Evolutionary conservation across 2,329 filamentous ascomycete genomes (phyloP), one percentile per base, ranked within the genome.

Genomic region (Aspergillus ruber): DNA sequence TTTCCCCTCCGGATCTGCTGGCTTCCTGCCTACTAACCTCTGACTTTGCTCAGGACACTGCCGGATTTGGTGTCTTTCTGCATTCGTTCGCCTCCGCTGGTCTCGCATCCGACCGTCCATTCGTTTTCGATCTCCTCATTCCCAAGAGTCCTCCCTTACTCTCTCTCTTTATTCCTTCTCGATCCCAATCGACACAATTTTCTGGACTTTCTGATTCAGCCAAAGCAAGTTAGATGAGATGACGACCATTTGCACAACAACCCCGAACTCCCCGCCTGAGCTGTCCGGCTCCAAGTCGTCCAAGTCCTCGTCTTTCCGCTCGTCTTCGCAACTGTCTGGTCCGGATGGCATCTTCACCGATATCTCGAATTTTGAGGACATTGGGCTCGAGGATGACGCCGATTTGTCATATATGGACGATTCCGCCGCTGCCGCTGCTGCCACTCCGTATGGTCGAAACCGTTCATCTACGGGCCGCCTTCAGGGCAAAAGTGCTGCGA

Each of bases 311-410:
- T 95, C 89, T 43, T 86, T 91, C 61, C 85, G 85, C 58, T 95
- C 90, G 33, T 84, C 86, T 48, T 83, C 81, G 52, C 85, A 84
- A 45, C 74, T 82, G 60, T 85, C 89, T 60, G 86, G 88, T 57
- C 68, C 72, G 21, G 82, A 84, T 61, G 81, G 78, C 56, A 78
- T 83, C 44, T 73, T 87, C 41, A 78, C 82, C 45, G 88, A 95
- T 62, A 80, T 85, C 49, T 83, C 82, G 54, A 84, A 96, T 66
- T 96, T 96, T 60, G 91, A 97, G 66, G 91, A 96, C 55, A 95
- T 96, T 64, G 88, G 86, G 10, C 81, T 97, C 25, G 85, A 90
- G 50, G 84, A 87, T 58, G 84, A 90, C 52, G 59, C 70, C 21
- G 75, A 76, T 23, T 23, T 62, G 20, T 56, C 64, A 44, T 61